Evolutionary conservation across 108 stramenopile genomes (phyloP).

Genomic region (Cylindrotheca closterium): DNA sequence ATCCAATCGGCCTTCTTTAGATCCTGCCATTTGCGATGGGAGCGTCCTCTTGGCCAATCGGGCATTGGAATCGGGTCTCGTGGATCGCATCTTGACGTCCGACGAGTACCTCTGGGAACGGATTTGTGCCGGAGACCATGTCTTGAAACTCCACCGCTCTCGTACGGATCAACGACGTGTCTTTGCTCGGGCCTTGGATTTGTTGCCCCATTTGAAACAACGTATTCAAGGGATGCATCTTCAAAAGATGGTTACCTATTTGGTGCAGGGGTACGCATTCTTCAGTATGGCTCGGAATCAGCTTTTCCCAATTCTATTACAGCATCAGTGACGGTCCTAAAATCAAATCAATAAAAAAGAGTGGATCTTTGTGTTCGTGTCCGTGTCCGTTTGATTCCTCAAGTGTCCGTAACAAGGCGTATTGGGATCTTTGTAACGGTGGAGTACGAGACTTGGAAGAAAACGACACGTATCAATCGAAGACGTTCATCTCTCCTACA

Average conservation of each 20-base stretch:
- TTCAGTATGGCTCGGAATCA: background rate
- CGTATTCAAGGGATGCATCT: constrained; percentile 9
- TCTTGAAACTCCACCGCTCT: constrained; percentile 53
- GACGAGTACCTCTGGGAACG: constrained; percentile 81
- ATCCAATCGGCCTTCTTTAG: constrained; percentile 43
- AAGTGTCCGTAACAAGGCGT: too few relatives aligned
- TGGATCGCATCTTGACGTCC: constrained; percentile 75
- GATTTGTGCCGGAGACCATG: constrained; percentile 65
- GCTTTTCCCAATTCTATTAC: too few relatives aligned
- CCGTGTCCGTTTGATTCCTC: too few relatives aligned
- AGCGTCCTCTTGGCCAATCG: constrained; percentile 59
- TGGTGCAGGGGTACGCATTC: background rate
- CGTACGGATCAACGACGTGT: constrained; percentile 9
- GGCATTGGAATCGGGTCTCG: constrained; percentile 56
- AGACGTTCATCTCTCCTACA: too few relatives aligned
- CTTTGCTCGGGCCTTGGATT: constrained; percentile 17
- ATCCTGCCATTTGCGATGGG: constrained; percentile 70
- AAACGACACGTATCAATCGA: too few relatives aligned
- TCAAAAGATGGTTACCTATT: background rate
- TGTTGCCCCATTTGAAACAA: constrained; percentile 24
- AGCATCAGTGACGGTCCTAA: too few relatives aligned
- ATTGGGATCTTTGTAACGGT: too few relatives aligned
- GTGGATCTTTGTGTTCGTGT: too few relatives aligned
- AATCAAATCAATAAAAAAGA: too few relatives aligned
- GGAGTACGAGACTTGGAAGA: too few relatives aligned